Conservation (phyloP, 352 stramenopile genomes). For the Plasmopara muralis region DNA sequence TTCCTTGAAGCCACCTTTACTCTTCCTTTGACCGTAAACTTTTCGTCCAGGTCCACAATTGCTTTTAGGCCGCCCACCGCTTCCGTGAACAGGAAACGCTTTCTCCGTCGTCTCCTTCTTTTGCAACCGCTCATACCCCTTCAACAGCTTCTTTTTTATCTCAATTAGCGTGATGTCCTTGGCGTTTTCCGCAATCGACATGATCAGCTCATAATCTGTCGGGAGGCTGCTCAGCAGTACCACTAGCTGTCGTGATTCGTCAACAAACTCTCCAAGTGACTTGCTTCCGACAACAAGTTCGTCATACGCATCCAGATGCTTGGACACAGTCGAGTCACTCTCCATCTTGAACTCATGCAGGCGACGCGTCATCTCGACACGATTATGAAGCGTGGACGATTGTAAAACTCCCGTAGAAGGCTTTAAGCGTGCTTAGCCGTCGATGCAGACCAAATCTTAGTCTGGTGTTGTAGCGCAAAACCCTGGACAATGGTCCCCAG, state of each 20-base stretch:
- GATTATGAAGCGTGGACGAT: not conserved
- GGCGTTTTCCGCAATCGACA: not conserved
- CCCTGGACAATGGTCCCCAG: not conserved
- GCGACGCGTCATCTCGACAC: slow-evolving; percentile 1
- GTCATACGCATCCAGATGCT: not conserved
- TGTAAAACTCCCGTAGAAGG: not conserved
- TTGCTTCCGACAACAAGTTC: not conserved
- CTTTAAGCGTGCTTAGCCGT: not conserved
- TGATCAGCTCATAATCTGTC: not conserved
- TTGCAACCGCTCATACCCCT: not conserved
- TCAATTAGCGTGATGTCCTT: not conserved
- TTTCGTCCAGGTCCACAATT: slow-evolving; percentile 1
- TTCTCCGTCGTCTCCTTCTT: not conserved
- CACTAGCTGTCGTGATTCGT: not conserved
- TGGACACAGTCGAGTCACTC: not conserved
- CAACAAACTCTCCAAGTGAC: not conserved
- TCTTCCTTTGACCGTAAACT: not conserved
- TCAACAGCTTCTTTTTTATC: not conserved
- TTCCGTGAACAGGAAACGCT: not conserved
- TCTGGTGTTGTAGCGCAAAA: not conserved
- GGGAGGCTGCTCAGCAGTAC: not conserved
- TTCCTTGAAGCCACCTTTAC: not conserved
- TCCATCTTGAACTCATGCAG: not conserved
- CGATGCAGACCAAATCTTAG: not conserved
- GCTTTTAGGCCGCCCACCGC: not conserved